Evolutionary conservation across 495 filamentous ascomycete genomes (phyloP).

Genomic region (Podospora australis): DNA sequence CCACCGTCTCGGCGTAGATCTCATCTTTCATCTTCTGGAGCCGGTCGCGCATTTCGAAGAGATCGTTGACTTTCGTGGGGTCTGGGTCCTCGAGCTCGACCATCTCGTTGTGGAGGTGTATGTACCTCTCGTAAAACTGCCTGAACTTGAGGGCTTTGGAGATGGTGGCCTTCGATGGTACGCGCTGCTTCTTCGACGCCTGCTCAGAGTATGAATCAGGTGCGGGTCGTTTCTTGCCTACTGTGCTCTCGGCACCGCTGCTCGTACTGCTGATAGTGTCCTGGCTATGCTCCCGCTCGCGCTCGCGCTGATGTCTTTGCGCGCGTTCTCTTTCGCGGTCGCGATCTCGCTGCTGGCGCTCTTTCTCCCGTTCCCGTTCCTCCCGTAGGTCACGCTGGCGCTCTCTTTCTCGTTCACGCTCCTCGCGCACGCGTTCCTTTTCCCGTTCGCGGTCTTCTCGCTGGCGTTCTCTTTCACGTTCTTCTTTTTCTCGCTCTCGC

Average conservation of each 20-base stretch:
- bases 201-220: constrained; percentile 20
- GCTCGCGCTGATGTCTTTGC: neutral
- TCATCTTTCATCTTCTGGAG: constrained; percentile 60
- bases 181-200: constrained; percentile 32
- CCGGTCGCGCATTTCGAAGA: constrained; percentile 55
- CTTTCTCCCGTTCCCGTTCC: constrained; percentile 12
- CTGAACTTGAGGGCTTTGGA: constrained; percentile 58
- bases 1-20: too few relatives aligned
- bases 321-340: constrained; percentile 15
- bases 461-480: constrained; percentile 26
- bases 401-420: constrained; percentile 15
- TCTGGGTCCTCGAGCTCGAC: constrained; percentile 45
- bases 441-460: constrained; percentile 32
- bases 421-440: constrained; percentile 11
- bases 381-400: constrained; percentile 9
- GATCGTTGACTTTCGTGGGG: constrained; percentile 47
- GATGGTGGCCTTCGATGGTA: constrained; percentile 32
- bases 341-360: constrained; percentile 11
- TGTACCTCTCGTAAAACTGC: constrained; percentile 56
- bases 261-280: constrained; percentile 22
- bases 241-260: constrained; percentile 16
- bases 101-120: constrained; percentile 54
- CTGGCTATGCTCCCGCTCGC: constrained; percentile 23
- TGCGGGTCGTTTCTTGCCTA: constrained; percentile 35
- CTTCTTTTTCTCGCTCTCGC: constrained; percentile 17